Percentiles rank a stretch among this genome's conserved stretches.
phyloP scores from a whole-genome alignment of 2,329 filamentous ascomycete genomes.

The Colletotrichum chrysophilum region DNA sequence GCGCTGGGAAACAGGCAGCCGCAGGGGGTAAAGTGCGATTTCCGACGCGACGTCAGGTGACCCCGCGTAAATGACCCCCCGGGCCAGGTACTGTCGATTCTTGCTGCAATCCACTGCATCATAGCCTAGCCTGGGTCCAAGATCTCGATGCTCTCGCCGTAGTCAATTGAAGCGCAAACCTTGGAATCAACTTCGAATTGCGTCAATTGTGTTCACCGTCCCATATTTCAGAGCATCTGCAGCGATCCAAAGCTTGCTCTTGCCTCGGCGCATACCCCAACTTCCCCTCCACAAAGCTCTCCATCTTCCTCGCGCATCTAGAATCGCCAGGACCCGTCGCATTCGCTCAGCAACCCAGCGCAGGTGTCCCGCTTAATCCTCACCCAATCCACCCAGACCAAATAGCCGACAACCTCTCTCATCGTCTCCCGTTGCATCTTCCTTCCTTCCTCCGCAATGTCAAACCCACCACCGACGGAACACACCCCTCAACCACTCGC shows the following conservation, averaged over 20 bases:
- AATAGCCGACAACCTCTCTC: background rate
- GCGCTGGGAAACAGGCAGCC: constrained; percentile 8
- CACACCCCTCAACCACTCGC: background rate
- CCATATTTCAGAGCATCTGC: background rate
- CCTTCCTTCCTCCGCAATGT: constrained; percentile 4
- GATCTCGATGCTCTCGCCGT: background rate
- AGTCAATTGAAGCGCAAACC: background rate
- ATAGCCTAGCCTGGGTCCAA: background rate
- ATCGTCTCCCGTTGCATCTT: background rate
- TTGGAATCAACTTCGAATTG: background rate
- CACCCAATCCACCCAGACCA: background rate
- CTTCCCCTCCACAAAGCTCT: background rate
- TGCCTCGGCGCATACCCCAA: background rate
- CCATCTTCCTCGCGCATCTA: background rate
- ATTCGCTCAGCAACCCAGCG: background rate
- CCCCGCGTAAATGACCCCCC: constrained; percentile 20
- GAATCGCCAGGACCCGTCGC: background rate
- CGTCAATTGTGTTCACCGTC: background rate
- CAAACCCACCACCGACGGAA: constrained; percentile 5
- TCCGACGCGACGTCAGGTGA: constrained; percentile 46
- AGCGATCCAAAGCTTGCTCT: background rate
- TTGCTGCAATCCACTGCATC: background rate
- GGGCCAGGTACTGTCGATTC: background rate
- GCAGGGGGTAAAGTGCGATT: background rate
- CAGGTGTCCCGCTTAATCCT: background rate